phyloP scores from a whole-genome alignment of 768 basidiomycete species.

The Leccinellum luteum region DNA sequence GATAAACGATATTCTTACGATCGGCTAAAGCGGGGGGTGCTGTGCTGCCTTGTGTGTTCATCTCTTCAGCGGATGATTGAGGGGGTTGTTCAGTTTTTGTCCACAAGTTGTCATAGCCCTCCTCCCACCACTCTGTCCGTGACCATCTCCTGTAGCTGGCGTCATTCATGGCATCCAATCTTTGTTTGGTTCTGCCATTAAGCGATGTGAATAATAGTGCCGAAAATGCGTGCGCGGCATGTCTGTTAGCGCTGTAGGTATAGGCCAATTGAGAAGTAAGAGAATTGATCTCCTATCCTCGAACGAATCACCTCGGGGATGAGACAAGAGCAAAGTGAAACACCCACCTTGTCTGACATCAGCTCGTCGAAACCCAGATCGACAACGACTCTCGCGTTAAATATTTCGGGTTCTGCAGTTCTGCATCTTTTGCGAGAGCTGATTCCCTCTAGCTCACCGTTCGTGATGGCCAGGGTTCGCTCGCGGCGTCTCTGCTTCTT shows the following conservation, averaged over 20 bases:
- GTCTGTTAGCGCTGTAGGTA: slow-evolving; percentile 85
- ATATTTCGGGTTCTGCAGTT: slow-evolving; percentile 39
- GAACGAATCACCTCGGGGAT: slow-evolving; percentile 10
- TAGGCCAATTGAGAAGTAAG: slow-evolving; percentile 89
- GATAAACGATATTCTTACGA: slow-evolving; percentile 71
- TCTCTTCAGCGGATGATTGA: slow-evolving; percentile 2
- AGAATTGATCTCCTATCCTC: slow-evolving; percentile 80
- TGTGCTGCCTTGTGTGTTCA: neutral
- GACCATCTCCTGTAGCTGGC: slow-evolving; percentile 78
- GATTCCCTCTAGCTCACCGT: slow-evolving; percentile 44
- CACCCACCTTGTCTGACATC: slow-evolving; percentile 88
- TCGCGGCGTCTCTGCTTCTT: slow-evolving; percentile 71
- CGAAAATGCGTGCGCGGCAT: slow-evolving; percentile 65
- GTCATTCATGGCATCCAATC: slow-evolving; percentile 63
- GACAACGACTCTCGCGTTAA: slow-evolving; percentile 68
- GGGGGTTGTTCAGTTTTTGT: slow-evolving; percentile 14
- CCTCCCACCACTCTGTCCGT: slow-evolving; percentile 79
- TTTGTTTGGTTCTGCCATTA: slow-evolving; percentile 61
- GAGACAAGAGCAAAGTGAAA: slow-evolving; percentile 13
- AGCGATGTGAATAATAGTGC: slow-evolving; percentile 78
- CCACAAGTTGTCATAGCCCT: slow-evolving; percentile 74
- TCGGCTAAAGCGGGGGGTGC: slow-evolving; percentile 14
- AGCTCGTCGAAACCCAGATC: slow-evolving; percentile 91
- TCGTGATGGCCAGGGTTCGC: slow-evolving; percentile 47
- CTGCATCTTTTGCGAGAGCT: slow-evolving; percentile 16